Base-by-base conservation (phyloP, 202 grass and related monocot species). In the Dendrocalamus latiflorus region DNA sequence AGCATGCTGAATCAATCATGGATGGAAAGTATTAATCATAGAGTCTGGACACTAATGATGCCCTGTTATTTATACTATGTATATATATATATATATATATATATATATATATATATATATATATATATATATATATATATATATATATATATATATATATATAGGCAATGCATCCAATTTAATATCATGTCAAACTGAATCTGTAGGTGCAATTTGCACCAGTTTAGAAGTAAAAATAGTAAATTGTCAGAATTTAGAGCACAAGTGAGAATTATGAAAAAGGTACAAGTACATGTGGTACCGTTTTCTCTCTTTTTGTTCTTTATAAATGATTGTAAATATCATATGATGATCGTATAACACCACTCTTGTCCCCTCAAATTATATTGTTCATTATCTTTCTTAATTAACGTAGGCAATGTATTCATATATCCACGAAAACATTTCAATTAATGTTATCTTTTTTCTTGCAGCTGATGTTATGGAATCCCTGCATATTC, bases 401-500 rank as follows among this genome's bases (percentile, higher is more conserved):
- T 56, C 7, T 56, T 22, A 56, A 56, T 56, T 56, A 9, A 21
- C 6, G n/a, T 41, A 42, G 22, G 43, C 8, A 45, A 45, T 9
- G 25, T 6, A 15, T 43, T 4, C 20, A 33, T 78, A 22, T 21
- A 53, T 50, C 44, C 6, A 44, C 2, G 2, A 73, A 11, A 50
- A 39, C 1, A 63, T 20, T 44, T 38, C 50, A 79, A 10, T 18
- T 49, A 17, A 42, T 45, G 17, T 1, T 28, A 5, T 33, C 33
- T 65, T 6, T 0, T 21, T 71, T 44, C 36, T 72, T 36, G 33
- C 58, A 91, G 85, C 76, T 59, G 44, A 59, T 49, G 89, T 84
- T 17, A 88, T 91, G 89, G 76, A 76, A 76, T 79, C 81, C 41
- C 41, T 91, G 24, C 68, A 68, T 25, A 85, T 91, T 81, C 85